These are phyloP conservation scores for Monilinia polystroma DNA, from an alignment of 2,329 filamentous ascomycete species.

Conservation along the genomic window DNA sequence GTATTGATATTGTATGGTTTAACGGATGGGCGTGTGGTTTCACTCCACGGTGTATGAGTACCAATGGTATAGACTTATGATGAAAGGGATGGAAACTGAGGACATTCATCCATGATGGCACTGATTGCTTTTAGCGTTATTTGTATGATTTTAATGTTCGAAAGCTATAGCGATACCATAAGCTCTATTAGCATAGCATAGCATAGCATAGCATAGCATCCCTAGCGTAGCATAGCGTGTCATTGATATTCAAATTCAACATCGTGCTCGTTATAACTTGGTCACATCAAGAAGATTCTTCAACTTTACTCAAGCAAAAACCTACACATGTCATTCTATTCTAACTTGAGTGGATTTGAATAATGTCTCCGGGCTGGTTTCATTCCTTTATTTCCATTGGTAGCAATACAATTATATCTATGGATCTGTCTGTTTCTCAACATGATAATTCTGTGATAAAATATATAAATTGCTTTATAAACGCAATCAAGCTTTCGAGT, in stretches of 20 bases:
- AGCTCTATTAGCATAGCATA: background rate
- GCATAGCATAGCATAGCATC: background rate
- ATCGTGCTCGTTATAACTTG: background rate
- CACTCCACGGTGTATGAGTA: background rate
- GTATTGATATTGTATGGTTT: slow-evolving; percentile 12
- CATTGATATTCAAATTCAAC: background rate
- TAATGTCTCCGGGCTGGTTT: no score
- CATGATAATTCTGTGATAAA: no score
- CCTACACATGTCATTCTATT: background rate
- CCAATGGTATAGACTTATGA: background rate
- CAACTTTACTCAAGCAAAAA: background rate
- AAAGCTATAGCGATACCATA: background rate
- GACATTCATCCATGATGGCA: background rate
- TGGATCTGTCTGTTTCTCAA: no score
- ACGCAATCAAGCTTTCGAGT: background rate
- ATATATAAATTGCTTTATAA: no score
- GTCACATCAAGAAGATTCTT: background rate
- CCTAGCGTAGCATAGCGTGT: background rate
- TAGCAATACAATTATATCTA: no score
- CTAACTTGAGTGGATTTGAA: background rate
- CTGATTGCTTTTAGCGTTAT: background rate
- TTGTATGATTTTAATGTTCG: background rate
- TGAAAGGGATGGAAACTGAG: background rate
- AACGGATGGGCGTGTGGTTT: background rate
- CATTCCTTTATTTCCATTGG: no score